Conservation (phyloP, 176 grass and related monocot genomes). For the Ampelocalamus luodianensis region DNA sequence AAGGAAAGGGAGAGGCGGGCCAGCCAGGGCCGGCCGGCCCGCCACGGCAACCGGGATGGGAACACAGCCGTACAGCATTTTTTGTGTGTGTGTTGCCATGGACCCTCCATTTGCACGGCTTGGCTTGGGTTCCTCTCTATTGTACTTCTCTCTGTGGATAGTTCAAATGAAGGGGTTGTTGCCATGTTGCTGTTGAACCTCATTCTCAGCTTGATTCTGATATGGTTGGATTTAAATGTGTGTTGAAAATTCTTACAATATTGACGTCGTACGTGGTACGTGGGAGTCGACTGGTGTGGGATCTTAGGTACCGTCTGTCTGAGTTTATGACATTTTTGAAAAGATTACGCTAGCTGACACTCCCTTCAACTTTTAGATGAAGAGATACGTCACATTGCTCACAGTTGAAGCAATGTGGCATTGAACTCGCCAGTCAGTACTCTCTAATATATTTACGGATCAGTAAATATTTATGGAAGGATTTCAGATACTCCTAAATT, state of each 20-base stretch:
- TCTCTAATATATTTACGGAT: neutral
- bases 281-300: neutral
- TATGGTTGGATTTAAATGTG: neutral
- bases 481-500: neutral
- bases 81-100: neutral
- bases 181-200: constrained; percentile 4
- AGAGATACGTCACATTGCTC: neutral
- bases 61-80: neutral
- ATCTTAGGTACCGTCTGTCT: neutral
- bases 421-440: neutral
- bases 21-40: neutral
- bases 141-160: neutral
- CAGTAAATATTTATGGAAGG: neutral
- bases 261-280: neutral
- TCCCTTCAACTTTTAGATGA: neutral
- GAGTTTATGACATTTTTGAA: neutral
- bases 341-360: neutral
- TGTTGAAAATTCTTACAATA: neutral
- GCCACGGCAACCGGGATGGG: constrained; percentile 3
- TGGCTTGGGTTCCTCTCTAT: neutral
- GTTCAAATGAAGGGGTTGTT: neutral
- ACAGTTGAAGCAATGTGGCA: neutral
- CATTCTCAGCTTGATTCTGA: constrained; percentile 13
- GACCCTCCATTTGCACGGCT: constrained; percentile 1
- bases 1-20: neutral